These are phyloP conservation scores for Vaccinium darrowii DNA, from an alignment of 148 eudicot genomes.

Conservation along the genomic window DNA sequence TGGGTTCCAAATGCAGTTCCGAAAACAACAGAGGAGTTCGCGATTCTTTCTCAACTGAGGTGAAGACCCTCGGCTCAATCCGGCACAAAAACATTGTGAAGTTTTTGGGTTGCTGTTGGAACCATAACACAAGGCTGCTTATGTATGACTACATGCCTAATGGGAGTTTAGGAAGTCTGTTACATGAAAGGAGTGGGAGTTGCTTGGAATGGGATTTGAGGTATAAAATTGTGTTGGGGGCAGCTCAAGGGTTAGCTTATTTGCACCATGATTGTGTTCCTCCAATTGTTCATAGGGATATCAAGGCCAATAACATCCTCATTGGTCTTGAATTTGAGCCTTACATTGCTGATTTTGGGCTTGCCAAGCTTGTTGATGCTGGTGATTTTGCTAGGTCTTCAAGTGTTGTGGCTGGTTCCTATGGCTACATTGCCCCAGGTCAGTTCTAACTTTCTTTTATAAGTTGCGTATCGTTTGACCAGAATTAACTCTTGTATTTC, in stretches of 20 bases:
- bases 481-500: neutral
- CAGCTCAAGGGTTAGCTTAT: conserved; percentile 85
- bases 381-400: conserved; percentile 30
- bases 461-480: neutral
- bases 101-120: conserved; percentile 90
- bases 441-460: neutral
- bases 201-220: conserved; percentile 83
- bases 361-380: conserved; percentile 81
- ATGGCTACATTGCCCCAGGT: conserved; percentile 95
- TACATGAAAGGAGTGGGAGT: conserved; percentile 71
- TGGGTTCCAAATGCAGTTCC: neutral
- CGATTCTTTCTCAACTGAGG: conserved; percentile 86
- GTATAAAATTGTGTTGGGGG: conserved; percentile 64
- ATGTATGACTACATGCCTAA: conserved; percentile 95
- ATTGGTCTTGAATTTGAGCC: conserved; percentile 88
- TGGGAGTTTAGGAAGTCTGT: conserved; percentile 87
- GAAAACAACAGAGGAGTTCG: conserved; percentile 44
- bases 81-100: conserved; percentile 83
- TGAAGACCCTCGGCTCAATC: conserved; percentile 76
- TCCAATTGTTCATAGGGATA: conserved; percentile 82
- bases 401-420: conserved; percentile 76
- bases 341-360: conserved; percentile 86
- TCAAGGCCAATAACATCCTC: conserved; percentile 88
- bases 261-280: conserved; percentile 91
- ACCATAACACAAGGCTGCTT: conserved; percentile 60